Percentiles rank a stretch among this genome's conserved stretches.
These are phyloP conservation scores for Phlebiopsis gigantea DNA, from an alignment of 768 basidiomycete species.

Conservation along the genomic window DNA sequence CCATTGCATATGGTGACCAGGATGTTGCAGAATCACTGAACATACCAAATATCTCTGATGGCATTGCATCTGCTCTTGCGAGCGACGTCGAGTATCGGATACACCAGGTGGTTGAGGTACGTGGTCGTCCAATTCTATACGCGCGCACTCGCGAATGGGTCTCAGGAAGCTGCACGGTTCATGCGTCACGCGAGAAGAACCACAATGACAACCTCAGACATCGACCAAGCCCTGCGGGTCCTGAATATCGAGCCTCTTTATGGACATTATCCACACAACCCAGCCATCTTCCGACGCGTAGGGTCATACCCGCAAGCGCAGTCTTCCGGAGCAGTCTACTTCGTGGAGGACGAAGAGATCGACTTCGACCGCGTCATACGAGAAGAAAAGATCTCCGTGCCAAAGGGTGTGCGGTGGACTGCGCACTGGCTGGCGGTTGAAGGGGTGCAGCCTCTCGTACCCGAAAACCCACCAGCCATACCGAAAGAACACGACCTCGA, in stretches of 20 bases:
- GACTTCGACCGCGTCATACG: constrained; percentile 90
- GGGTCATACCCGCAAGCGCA: constrained; percentile 41
- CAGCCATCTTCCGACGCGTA: constrained; percentile 53
- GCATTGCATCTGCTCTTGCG: constrained; percentile 79
- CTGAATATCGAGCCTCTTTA: constrained; percentile 96
- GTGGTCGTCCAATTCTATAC: neutral
- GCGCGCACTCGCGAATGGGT: neutral
- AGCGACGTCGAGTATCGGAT: constrained; percentile 97
- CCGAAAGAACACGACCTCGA: constrained; percentile 46
- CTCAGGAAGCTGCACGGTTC: constrained; percentile 91
- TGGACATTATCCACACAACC: constrained; percentile 68
- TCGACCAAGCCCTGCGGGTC: constrained; percentile 90
- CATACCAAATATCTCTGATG: constrained; percentile 68
- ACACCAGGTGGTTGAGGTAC: constrained; percentile 89
- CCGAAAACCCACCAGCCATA: constrained; percentile 88
- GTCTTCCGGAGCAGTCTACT: constrained; percentile 74
- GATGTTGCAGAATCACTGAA: constrained; percentile 89
- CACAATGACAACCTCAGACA: constrained; percentile 84
- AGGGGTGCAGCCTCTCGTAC: constrained; percentile 94
- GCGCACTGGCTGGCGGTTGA: constrained; percentile 99
- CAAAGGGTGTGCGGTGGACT: constrained; percentile 79
- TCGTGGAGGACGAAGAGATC: constrained; percentile 95
- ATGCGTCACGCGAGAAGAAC: constrained; percentile 92
- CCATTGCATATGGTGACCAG: constrained; percentile 33
- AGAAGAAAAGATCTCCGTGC: constrained; percentile 78